Base-by-base conservation (phyloP, 2,329 filamentous ascomycete species). In the Aspergillus flavus region DNA sequence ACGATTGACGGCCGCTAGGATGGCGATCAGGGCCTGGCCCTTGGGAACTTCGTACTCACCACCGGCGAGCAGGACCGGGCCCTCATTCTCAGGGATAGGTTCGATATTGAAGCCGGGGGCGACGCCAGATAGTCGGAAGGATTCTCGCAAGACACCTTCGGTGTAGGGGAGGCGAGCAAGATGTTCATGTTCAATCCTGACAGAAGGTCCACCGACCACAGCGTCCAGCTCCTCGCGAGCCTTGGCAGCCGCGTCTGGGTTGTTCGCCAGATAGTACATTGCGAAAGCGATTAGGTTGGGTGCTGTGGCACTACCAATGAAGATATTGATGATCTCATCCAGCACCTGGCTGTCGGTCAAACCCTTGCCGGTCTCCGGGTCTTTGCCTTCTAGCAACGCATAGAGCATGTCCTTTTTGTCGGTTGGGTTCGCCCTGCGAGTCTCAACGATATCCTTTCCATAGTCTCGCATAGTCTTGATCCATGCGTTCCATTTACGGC, bases 241-340 rank as follows among this genome's bases (percentile, higher is more conserved):
- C 65, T 87, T 87, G 43, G 78, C 78, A 64, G 89, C 87, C 1
- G 82, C 80, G 1, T 83, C 81, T 0, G 89, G 89, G 68, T 89
- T 82, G 72, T 87, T 88, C 41, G 91, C 73, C 2, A 93, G 80
- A 61, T 89, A 82, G 71, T 88, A 89, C 57, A 91, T 85, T 0
- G 84, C 77, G 70, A 91, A 92, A 0, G 87, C 85, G 14, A 93
- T 74, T 19, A 89, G 77, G 3, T 89, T 89, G 1, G 87, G 87
- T 0, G 90, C 90, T 0, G 91, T 93, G 69, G 92, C 90, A 65
- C 91, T 89, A 1, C 88, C 82, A 68, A 76, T 74, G 46, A 90
- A 84, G 80, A 91, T 90, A 2, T 85, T 85, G 59, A 91, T 85
- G 67, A 92, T 87, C 73, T 92, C 89, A 74, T 91, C 87, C 55